Evolutionary conservation across 192 early-diverging fungal species (phyloP).

Genomic region (Jimgerdemannia lactiflua): DNA sequence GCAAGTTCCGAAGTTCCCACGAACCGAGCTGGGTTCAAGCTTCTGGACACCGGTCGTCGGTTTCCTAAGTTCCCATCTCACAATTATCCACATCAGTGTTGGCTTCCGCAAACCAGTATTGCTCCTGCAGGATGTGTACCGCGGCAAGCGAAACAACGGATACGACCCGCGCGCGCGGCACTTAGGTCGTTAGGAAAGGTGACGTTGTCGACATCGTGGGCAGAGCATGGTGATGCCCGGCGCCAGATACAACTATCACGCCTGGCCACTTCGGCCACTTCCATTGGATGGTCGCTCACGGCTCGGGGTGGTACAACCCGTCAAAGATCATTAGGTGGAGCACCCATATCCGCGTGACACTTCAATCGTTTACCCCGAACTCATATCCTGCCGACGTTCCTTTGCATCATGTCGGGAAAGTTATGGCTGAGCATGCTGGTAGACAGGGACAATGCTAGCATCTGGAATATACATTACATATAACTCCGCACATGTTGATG

Average conservation of each 20-base stretch:
- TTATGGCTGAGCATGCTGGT: slow-evolving; percentile 12
- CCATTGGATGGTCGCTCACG: slow-evolving; percentile 21
- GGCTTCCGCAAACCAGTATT: not conserved
- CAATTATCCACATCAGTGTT: not conserved
- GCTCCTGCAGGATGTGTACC: not conserved
- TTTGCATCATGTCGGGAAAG: slow-evolving; percentile 6
- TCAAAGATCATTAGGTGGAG: not conserved
- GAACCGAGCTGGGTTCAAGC: too few species aligned
- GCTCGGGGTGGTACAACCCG: slow-evolving; percentile 14
- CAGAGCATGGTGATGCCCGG: slow-evolving; percentile 7
- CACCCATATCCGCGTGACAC: slow-evolving; percentile 12
- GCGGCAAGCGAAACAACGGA: not conserved
- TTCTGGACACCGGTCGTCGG: too few species aligned
- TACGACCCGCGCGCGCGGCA: not conserved
- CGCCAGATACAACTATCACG: slow-evolving; percentile 9
- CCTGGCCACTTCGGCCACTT: slow-evolving; percentile 23
- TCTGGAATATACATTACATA: slow-evolving; percentile 33
- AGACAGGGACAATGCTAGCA: slow-evolving; percentile 28
- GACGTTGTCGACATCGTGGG: slow-evolving; percentile 20
- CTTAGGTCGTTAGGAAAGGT: slow-evolving; percentile 6
- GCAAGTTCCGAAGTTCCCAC: too few species aligned
- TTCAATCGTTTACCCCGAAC: slow-evolving; percentile 8
- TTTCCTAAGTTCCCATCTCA: not conserved
- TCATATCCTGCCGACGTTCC: not conserved
- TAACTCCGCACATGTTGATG: slow-evolving; percentile 35